Base-by-base conservation (phyloP, 2,329 filamentous ascomycete genomes). In the Talaromyces rugulosus region DNA sequence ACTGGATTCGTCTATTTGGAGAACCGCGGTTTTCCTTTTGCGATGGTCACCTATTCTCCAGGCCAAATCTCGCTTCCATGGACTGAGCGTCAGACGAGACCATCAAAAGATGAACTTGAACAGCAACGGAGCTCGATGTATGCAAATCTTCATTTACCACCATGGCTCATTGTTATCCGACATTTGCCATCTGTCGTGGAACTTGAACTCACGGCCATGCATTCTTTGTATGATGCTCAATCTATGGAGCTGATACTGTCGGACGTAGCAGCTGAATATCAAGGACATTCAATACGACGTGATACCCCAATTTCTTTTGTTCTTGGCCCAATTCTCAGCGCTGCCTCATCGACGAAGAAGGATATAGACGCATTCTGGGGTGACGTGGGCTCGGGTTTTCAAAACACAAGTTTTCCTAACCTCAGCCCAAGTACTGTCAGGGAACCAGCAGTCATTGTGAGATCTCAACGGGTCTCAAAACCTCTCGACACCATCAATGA, bases 151-250 rank as follows among this genome's bases (percentile, higher is more conserved):
- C 78, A 86, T 50, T 64, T 72, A 0, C 86, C 87, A 0, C 84
- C 86, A 0, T 96, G 91, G 91, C 77, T 77, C 12, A 73, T 91
- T 23, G 76, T 78, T 0, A 55, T 92, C 1, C 70, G 82, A 0
- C 66, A 78, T 2, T 52, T 62, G 2, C 62, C 67, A 11, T 62
- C 61, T 3, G 62, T 60, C 5, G 70, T 64, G 4, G 62, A 70
- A 5, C 71, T 86, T 47, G 75, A 82, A 52, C 69, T 88, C 23
- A 84, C 81, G 9, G 81, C 92, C 2, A 89, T 96, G 65, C 93
- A 97, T 75, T 90, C 90, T 0, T 78, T 97, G 0, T 97, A 96
- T 66, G 93, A 97, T 77, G 93, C 92, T 0, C 82, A 86, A 47
- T 92, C 91, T 8, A 77, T 97, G 11, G 79, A 84, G 3, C 70